phyloP scores from a whole-genome alignment of 164 flowering plant species.

The Platanus orientalis region DNA sequence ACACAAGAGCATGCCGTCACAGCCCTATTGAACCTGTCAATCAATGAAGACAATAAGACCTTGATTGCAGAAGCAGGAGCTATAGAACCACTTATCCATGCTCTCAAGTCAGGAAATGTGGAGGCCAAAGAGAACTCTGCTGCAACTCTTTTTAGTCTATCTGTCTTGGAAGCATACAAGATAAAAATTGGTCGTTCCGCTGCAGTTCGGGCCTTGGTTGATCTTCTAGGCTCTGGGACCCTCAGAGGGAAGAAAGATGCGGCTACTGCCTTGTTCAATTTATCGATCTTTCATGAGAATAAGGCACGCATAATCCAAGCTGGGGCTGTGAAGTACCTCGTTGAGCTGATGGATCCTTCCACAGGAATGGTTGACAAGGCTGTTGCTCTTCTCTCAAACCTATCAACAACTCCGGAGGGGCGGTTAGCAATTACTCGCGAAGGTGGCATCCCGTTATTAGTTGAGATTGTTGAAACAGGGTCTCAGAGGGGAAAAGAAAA shows the following conservation, averaged over 20 bases:
- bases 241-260: constrained; percentile 95
- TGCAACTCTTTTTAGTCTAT: constrained; percentile 83
- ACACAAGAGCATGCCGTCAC: constrained; percentile 93
- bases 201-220: constrained; percentile 74
- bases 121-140: constrained; percentile 89
- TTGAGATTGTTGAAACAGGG: constrained; percentile 78
- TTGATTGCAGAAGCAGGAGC: constrained; percentile 73
- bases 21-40: constrained; percentile 78
- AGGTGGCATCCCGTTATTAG: constrained; percentile 76
- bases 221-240: constrained; percentile 71
- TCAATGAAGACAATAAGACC: constrained; percentile 62
- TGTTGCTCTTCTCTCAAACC: constrained; percentile 79
- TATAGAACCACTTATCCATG: constrained; percentile 77
- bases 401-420: constrained; percentile 75
- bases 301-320: constrained; percentile 90
- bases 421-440: constrained; percentile 56
- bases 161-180: constrained; percentile 70
- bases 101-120: constrained; percentile 60
- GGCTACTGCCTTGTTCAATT: constrained; percentile 85
- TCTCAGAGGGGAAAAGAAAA: constrained; percentile 89
- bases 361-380: constrained; percentile 84
- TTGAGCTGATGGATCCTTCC: constrained; percentile 60
- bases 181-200: constrained; percentile 82
- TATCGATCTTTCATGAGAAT: constrained; percentile 87
- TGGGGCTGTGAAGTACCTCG: constrained; percentile 78